Base-by-base conservation (phyloP, 1,284 basidiomycete genomes). In the Ganoderma leucocontextum region DNA sequence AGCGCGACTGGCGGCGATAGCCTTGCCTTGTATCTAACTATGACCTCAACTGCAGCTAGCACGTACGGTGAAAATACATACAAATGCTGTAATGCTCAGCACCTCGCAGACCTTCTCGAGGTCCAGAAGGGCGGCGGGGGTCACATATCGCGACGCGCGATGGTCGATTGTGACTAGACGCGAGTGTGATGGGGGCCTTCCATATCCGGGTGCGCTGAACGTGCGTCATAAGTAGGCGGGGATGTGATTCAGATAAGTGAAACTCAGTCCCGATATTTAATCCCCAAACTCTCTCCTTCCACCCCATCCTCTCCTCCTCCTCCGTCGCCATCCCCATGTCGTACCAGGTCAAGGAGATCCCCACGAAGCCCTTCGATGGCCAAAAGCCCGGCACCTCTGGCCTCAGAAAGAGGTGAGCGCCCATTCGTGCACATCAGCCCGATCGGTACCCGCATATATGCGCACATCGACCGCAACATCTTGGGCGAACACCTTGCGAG, bases 301-400 rank as follows among this genome's bases (percentile, higher is more conserved):
- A 17, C 60, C 19, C 25, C 60, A 22, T 62, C 53, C 52, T 13
- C 44, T 53, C 22, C 53, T 60, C 60, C 60, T 59, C 49, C 52
- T 41, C 47, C 41, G 5, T 4, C 41, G 19, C 81, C 88, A 87
- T 3, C 86, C 87, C 71, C 91, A 87, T 87, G 86, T 78, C 82
- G 22, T 75, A 76, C 73, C 79, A 80, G 76, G 79, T 89, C 75
- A 87, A 90, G 79, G 88, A 91, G 74, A 84, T 93, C 55, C 57
- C 81, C 33, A 95, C 94, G 0, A 95, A 89, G 76, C 89, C 94
- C 19, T 95, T 88, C 78, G 92, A 94, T 19, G 95, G 95, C 77
- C 96, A 97, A 83, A 97, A 97, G 82, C 95, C 96, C 42, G 96
- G 96, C 71, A 98, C 96, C 12, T 98, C 96, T 72, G 96, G 96